Conservation (phyloP, 176 grass and related monocot genomes). For the Urochloa ruziziensis region DNA sequence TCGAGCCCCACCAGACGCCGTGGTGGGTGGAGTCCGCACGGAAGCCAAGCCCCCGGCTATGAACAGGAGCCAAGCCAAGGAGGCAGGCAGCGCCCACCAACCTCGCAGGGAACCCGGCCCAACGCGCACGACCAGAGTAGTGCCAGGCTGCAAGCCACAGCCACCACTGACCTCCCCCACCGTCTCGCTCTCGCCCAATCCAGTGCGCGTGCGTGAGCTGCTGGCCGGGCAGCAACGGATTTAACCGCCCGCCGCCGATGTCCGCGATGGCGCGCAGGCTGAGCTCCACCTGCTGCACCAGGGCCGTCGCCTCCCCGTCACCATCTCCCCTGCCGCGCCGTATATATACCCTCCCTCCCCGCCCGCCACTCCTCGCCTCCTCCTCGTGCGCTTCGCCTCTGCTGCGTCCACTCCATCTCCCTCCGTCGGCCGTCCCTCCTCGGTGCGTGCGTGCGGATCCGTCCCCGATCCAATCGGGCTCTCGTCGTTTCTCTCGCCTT, state of each 20-base stretch:
- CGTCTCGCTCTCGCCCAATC: background rate
- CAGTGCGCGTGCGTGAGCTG: background rate
- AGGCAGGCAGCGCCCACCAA: background rate
- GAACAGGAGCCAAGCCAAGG: background rate
- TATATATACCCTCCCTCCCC: constrained; percentile 39
- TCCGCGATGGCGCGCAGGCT: constrained; percentile 11
- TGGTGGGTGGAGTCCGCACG: background rate
- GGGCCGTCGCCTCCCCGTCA: constrained; percentile 2
- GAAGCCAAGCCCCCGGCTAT: background rate
- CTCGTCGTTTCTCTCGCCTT: too few relatives aligned
- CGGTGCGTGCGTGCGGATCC: constrained; percentile 20
- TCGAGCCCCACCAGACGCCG: background rate
- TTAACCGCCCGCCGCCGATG: constrained; percentile 8
- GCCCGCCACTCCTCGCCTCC: constrained; percentile 1
- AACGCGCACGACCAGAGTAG: background rate
- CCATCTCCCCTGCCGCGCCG: background rate
- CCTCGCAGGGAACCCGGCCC: too few relatives aligned
- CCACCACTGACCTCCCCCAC: background rate
- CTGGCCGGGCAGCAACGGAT: background rate
- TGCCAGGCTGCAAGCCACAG: background rate
- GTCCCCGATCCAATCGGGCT: background rate
- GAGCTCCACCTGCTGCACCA: constrained; percentile 11
- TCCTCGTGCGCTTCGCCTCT: background rate
- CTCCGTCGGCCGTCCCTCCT: background rate
- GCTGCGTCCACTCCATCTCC: background rate